Evolutionary conservation across 345 rosid genomes (phyloP), one percentile per base, ranked within the genome.

Genomic region (Brassica carinata): DNA sequence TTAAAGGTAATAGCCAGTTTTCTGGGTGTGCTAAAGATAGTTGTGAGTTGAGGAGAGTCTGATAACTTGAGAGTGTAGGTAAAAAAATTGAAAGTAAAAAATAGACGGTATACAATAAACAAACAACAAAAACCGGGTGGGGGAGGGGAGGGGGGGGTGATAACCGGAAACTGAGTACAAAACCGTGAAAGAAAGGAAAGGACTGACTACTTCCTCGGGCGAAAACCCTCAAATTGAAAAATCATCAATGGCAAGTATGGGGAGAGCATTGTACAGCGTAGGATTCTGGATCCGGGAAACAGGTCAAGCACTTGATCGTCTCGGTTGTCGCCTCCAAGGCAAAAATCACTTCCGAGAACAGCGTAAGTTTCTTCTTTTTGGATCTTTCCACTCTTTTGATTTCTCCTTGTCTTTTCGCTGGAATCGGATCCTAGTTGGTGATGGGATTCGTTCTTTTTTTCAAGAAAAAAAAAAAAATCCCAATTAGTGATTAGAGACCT

Each of bases 241-340:
- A 43, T 14, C 14, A 79, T 36, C 34, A 79, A 87, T 94, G 94
- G 91, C 93, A 51, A 90, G 92, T 15, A 80, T 94, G 61, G 98
- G 93, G 38, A 87, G 76, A 79, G 98, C 97, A 48, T 77, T 94
- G 23, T 92, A 94, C 90, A 64, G 81, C 85, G 91, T 92, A 34
- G 98, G 97, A 66, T 89, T 94, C 84, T 94, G 98, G 98, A 89
- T 94, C 88, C 91, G 98, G 29, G 97, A 92, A 88, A 90, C 94
- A 26, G 97, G 98, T 57, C 98, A 92, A 79, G 97, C 97, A 2
- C 96, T 94, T 79, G 96, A 94, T 90, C 98, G 97, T 33, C 94
- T 94, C 40, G 98, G 97, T 40, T 87, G 94, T 86, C 98, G 97
- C 66, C 89, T 94, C 76, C 98, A 94, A 78, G 94, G 96, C 67